Evolutionary conservation across 768 basidiomycete genomes (phyloP), one percentile per base, ranked within the genome.

Genomic region (Podaxis carcinomalis): DNA sequence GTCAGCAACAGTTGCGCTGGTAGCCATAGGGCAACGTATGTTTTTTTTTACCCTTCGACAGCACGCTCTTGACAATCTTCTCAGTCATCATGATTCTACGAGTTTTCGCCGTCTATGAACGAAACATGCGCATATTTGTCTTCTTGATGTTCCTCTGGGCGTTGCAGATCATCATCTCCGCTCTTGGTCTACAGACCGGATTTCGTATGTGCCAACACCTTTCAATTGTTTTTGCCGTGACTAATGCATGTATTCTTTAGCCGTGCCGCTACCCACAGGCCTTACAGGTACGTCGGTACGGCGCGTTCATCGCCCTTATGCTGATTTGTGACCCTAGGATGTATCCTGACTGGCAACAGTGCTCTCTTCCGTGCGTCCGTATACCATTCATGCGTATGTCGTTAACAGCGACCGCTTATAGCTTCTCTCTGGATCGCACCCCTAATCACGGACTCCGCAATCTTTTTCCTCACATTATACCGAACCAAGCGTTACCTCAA

Each of bases 21-120:
- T 73, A 11, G 68, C 71, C 6, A 61, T 55, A 47, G 51, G 40
- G 23, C 40, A 51, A 44, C 25, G 72, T 70, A 57, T 52, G 68
- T 51, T 10, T 51, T 9, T 7, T 27, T 11, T 50, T 46, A 5
- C 16, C 7, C 10, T 7, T 62, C 21, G 16, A 35, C 16, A 4
- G 35, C 1, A 23, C 23, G 21, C 39, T 60, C 39, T 36, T 51
- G 37, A 49, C 14, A 53, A 25, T 14, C 5, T 25, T 57, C 10
- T 14, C 44, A 74, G 73, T 70, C 28, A 66, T 73, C 32, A 73
- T 74, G 73, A 72, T 74, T 37, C 65, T 74, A 16, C 69, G 73
- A 0, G 66, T 74, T 11, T 73, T 66, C 62, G 73, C 73, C 3
- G 61, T 74, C 6, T 74, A 72, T 51, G 64, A 65, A 11, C 66